Evolutionary conservation across 2,329 filamentous ascomycete species (phyloP).

Genomic region (Arachnomyces sp.): DNA sequence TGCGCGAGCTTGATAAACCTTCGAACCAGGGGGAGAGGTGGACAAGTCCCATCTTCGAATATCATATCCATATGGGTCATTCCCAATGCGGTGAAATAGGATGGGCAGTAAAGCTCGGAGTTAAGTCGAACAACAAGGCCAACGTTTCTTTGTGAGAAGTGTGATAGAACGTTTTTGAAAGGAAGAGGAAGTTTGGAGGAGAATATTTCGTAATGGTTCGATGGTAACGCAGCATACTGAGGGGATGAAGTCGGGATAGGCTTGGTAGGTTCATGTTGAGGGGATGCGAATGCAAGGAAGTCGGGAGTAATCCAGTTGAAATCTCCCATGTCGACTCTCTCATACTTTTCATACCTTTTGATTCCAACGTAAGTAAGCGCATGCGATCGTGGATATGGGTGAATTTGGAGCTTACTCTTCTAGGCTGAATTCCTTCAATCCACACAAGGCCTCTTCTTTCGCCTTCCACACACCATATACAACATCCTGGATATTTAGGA

Average conservation of each 20-base stretch:
- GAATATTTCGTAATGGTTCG: constrained; percentile 64
- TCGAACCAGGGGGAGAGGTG: constrained; percentile 75
- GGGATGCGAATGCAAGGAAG: constrained; percentile 94
- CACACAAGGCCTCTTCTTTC: constrained; percentile 88
- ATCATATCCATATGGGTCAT: constrained; percentile 99
- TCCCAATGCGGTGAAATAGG: constrained; percentile 92
- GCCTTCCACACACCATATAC: constrained; percentile 99
- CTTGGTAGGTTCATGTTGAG: constrained; percentile 69
- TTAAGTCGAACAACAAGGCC: constrained; percentile 92
- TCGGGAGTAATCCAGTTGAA: constrained; percentile 98
- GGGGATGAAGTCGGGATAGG: constrained; percentile 66
- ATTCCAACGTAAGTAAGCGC: constrained; percentile 2
- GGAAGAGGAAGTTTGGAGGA: constrained; percentile 65
- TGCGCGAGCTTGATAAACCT: constrained; percentile 94
- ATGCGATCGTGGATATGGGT: neutral
- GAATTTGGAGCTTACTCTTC: constrained; percentile 57
- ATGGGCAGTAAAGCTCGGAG: constrained; percentile 88
- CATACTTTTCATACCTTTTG: constrained; percentile 76
- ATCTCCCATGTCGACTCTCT: constrained; percentile 94
- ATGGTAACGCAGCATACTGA: constrained; percentile 65
- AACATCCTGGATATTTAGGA: constrained; percentile 90
- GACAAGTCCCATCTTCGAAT: constrained; percentile 96
- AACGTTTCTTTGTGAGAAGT: constrained; percentile 81
- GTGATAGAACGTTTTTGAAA: constrained; percentile 91
- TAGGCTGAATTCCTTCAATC: constrained; percentile 85